phyloP scores from a whole-genome alignment of 2,329 filamentous ascomycete genomes.

The Talaromyces marneffei region DNA sequence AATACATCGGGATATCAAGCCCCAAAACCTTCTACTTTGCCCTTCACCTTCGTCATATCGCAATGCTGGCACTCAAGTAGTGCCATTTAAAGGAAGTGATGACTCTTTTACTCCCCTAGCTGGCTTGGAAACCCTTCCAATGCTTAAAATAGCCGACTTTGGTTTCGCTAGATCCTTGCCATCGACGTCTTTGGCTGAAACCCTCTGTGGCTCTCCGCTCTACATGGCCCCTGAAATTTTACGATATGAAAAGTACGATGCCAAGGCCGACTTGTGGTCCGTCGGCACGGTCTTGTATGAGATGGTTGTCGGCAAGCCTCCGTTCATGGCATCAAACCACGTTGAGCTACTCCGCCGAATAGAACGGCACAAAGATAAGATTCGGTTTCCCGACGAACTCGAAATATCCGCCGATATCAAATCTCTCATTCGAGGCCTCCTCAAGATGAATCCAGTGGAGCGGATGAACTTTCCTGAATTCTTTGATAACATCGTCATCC shows the following conservation, averaged over 20 bases:
- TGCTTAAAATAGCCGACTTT: constrained; percentile 97
- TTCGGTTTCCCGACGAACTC: constrained; percentile 71
- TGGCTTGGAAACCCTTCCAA: constrained; percentile 77
- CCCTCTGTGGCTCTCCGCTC: constrained; percentile 88
- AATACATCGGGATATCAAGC: constrained; percentile 95
- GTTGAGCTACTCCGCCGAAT: constrained; percentile 91
- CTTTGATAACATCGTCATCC: constrained; percentile 69
- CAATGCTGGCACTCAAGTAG: constrained; percentile 53
- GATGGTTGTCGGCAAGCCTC: constrained; percentile 85
- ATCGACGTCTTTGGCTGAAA: constrained; percentile 86
- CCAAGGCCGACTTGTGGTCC: constrained; percentile 95
- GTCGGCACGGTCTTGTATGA: constrained; percentile 93
- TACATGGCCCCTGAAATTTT: constrained; percentile 99
- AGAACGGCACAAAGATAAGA: constrained; percentile 77
- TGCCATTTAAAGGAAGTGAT: constrained; percentile 71
- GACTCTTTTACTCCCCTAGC: constrained; percentile 74
- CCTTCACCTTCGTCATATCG: constrained; percentile 70
- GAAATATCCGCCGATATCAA: constrained; percentile 72
- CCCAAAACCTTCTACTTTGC: constrained; percentile 87
- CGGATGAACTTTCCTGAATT: constrained; percentile 81
- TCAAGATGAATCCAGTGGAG: constrained; percentile 82
- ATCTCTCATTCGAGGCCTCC: constrained; percentile 66
- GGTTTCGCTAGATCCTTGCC: constrained; percentile 94
- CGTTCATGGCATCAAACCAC: constrained; percentile 88
- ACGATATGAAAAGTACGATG: constrained; percentile 94